A percentile compares a stretch with the other conserved stretches of the same genome.
phyloP scores from a whole-genome alignment of 495 filamentous ascomycete genomes.

The Xylaria curta region DNA sequence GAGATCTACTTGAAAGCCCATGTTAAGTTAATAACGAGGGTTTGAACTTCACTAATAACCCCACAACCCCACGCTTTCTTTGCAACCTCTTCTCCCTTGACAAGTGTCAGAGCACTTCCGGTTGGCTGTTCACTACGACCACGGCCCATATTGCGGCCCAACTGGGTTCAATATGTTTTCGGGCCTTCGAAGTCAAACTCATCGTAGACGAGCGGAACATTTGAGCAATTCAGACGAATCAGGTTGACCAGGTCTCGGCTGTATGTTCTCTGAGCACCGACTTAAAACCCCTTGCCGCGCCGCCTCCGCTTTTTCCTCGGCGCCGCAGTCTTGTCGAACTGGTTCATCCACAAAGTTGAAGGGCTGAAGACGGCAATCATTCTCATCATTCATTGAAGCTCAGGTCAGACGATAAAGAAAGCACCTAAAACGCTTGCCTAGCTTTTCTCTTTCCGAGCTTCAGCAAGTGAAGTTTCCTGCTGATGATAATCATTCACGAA shows the following conservation, averaged over 20 bases:
- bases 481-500: neutral
- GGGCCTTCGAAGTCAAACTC: neutral
- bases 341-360: neutral
- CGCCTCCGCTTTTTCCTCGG: constrained; percentile 1
- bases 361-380: neutral
- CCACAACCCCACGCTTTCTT: constrained; percentile 39
- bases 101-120: constrained; percentile 37
- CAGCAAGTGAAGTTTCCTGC: neutral
- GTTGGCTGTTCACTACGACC: constrained; percentile 33
- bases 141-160: constrained; percentile 37
- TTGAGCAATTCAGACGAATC: neutral
- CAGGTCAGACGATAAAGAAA: neutral
- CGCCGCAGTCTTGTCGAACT: neutral
- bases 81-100: constrained; percentile 28
- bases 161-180: neutral
- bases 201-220: neutral
- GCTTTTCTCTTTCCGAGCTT: neutral
- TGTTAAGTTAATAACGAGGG: neutral
- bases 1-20: constrained; percentile 1
- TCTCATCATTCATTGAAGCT: neutral
- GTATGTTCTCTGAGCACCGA: neutral
- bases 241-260: neutral
- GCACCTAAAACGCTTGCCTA: neutral
- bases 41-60: constrained; percentile 22
- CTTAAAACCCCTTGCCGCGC: neutral